Conservation (phyloP, 495 filamentous ascomycete species). For the Aspergillus heteromorphus region DNA sequence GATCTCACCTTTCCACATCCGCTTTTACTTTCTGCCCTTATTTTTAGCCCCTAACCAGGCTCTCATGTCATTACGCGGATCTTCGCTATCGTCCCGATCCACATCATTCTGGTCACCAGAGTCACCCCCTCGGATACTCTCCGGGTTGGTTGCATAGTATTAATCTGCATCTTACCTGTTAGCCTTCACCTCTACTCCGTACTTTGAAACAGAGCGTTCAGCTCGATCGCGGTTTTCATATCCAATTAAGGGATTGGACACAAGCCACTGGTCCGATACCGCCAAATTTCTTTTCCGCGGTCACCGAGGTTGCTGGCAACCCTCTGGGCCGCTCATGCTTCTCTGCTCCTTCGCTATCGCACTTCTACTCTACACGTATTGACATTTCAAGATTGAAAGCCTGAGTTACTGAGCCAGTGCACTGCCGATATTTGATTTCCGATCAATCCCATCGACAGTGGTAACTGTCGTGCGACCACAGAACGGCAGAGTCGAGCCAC, state of each 20-base stretch:
- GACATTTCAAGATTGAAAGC: not conserved
- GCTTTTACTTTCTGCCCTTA: not conserved
- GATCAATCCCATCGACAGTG: not conserved
- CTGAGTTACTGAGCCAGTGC: not conserved
- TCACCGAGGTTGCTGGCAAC: not conserved
- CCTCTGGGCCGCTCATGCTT: not conserved
- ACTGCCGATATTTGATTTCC: not conserved
- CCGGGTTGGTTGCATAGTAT: not conserved
- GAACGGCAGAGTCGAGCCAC: not conserved
- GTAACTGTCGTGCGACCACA: not conserved
- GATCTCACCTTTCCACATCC: not conserved
- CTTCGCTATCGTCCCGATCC: not conserved
- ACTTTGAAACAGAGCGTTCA: not conserved
- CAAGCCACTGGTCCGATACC: not conserved
- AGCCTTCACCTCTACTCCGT: not conserved
- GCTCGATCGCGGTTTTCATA: not conserved
- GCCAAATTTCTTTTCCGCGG: not conserved
- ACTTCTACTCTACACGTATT: not conserved
- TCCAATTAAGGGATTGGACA: not conserved
- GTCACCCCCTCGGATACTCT: not conserved
- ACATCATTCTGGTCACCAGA: not conserved
- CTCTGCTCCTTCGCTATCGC: not conserved
- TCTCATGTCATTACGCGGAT: not conserved
- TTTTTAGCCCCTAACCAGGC: not conserved
- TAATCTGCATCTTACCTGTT: not conserved